These are phyloP conservation scores for Fusarium fracticaudum DNA, from an alignment of 2,329 filamentous ascomycete species.

Conservation along the genomic window DNA sequence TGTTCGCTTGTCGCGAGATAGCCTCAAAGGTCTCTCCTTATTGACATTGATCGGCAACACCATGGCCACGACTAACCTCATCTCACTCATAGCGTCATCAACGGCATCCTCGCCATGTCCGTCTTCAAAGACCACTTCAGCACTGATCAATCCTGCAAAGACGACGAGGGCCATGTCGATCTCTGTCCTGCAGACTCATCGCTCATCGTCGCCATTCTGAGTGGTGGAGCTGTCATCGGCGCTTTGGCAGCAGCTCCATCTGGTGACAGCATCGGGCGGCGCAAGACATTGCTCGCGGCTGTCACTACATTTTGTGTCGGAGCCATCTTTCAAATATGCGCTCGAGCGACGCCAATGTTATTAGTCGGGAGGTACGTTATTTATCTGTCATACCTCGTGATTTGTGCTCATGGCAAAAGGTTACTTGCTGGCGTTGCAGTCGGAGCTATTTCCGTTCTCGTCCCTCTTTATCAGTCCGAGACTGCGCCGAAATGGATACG, in stretches of 20 bases:
- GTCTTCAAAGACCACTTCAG: constrained; percentile 72
- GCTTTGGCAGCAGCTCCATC: constrained; percentile 75
- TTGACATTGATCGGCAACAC: neutral
- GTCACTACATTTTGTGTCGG: constrained; percentile 75
- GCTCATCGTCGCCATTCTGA: constrained; percentile 83
- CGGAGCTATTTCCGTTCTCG: constrained; percentile 74
- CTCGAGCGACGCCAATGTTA: constrained; percentile 68
- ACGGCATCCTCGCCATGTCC: constrained; percentile 77
- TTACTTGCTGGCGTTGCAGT: constrained; percentile 78
- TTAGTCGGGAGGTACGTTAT: constrained; percentile 66
- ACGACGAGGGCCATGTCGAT: constrained; percentile 49
- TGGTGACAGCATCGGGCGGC: constrained; percentile 76
- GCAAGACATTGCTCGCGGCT: constrained; percentile 73
- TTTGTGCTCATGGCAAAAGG: constrained; percentile 46
- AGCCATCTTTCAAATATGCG: constrained; percentile 76
- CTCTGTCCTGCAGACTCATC: constrained; percentile 71
- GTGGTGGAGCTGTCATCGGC: constrained; percentile 80
- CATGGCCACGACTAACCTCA: constrained; percentile 31
- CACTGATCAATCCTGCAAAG: constrained; percentile 60
- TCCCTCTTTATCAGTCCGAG: constrained; percentile 84
- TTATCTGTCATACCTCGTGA: rapidly evolving
- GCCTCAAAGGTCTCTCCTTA: neutral
- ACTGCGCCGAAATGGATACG: constrained; percentile 86
- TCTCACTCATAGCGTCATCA: constrained; percentile 58
- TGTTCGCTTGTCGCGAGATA: neutral